A percentile compares a stretch with the other conserved stretches of the same genome.
phyloP scores from a whole-genome alignment of 2,329 filamentous ascomycete genomes.

The Pseudogymnoascus sp. region DNA sequence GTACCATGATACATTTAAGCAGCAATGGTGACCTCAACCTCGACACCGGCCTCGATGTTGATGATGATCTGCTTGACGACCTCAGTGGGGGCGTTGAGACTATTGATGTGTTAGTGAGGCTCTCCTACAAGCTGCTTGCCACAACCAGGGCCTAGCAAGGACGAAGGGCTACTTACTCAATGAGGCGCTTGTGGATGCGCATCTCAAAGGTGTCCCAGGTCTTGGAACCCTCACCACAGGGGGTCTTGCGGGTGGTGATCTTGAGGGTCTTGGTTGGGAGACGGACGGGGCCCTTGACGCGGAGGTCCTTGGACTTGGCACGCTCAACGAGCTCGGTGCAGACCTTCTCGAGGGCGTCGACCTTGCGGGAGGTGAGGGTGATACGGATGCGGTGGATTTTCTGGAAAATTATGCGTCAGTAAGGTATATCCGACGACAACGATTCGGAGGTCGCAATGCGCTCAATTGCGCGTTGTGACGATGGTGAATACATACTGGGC shows the following conservation, averaged over 20 bases:
- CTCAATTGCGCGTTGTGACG: background rate
- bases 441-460: background rate
- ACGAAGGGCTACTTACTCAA: slow-evolving; percentile 57
- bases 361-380: slow-evolving; percentile 93
- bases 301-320: slow-evolving; percentile 95
- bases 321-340: slow-evolving; percentile 97
- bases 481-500: slow-evolving; percentile 54
- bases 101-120: slow-evolving; percentile 29
- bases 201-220: slow-evolving; percentile 99
- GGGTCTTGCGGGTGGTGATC: slow-evolving; percentile 92
- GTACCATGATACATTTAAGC: slow-evolving; percentile 46
- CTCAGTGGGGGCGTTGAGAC: slow-evolving; percentile 94
- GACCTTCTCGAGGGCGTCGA: slow-evolving; percentile 93
- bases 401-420: slow-evolving; percentile 32
- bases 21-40: slow-evolving; percentile 89
- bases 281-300: slow-evolving; percentile 96
- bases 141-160: background rate
- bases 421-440: background rate
- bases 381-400: slow-evolving; percentile 98
- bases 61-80: slow-evolving; percentile 95
- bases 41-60: slow-evolving; percentile 90
- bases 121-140: slow-evolving; percentile 1
- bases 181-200: slow-evolving; percentile 98
- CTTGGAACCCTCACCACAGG: slow-evolving; percentile 99
- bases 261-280: slow-evolving; percentile 95